phyloP scores from a whole-genome alignment of 495 filamentous ascomycete genomes.

The Cercophora samala region DNA sequence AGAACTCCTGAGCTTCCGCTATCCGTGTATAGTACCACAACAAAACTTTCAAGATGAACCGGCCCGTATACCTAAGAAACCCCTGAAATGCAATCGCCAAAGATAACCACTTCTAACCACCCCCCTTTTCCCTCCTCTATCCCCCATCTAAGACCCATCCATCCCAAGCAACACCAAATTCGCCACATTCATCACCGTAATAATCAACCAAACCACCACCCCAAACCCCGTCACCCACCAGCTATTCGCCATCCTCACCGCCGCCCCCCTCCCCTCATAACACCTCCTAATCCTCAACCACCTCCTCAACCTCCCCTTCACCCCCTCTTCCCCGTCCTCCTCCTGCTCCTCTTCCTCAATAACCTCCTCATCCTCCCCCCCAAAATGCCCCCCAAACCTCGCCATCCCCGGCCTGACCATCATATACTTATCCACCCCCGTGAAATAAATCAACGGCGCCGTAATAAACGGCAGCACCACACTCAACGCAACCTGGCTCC shows the following conservation, averaged over 20 bases:
- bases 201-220: conserved; percentile 61
- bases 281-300: background rate
- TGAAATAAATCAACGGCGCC: conserved; percentile 85
- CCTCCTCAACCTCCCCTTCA: conserved; percentile 8
- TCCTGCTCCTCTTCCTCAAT: background rate
- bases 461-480: conserved; percentile 78
- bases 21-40: background rate
- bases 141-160: background rate
- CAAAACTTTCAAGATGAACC: background rate
- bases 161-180: conserved; percentile 61
- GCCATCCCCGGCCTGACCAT: conserved; percentile 51
- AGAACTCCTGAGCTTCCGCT: too few relatives aligned
- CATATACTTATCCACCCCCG: conserved; percentile 79
- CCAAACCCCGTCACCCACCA: conserved; percentile 54
- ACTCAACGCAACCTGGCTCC: conserved; percentile 78
- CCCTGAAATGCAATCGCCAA: background rate
- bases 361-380: background rate
- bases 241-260: conserved; percentile 59
- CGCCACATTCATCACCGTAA: conserved; percentile 68
- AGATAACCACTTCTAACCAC: background rate
- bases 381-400: conserved; percentile 23
- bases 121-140: background rate
- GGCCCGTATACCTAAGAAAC: too few relatives aligned
- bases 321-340: conserved; percentile 18
- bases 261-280: conserved; percentile 16